Percentiles rank a stretch among this genome's conserved stretches.
phyloP scores from a whole-genome alignment of 169 alveolate species.

The Eimeria tenella region DNA sequence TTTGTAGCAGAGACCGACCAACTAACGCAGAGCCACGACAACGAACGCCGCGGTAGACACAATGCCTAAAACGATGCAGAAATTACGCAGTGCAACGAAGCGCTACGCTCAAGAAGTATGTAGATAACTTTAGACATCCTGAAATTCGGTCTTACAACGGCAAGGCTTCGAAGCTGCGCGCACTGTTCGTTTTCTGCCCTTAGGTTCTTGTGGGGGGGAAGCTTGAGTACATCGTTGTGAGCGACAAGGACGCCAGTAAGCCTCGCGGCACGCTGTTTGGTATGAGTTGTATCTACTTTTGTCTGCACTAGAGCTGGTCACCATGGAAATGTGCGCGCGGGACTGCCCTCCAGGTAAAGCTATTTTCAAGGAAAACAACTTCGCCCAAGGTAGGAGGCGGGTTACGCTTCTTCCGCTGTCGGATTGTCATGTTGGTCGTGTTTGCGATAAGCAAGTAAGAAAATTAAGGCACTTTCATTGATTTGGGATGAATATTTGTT shows the following conservation, averaged over 20 bases:
- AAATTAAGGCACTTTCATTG: not conserved
- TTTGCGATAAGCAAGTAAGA: conserved; percentile 51
- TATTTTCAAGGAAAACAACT: conserved; percentile 59
- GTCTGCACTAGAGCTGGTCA: too few species aligned
- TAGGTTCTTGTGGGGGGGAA: conserved; percentile 76
- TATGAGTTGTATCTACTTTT: not conserved
- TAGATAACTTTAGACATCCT: too few species aligned
- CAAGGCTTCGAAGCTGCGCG: not conserved
- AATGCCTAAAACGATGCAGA: too few species aligned
- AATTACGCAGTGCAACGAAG: too few species aligned
- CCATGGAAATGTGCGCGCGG: not conserved
- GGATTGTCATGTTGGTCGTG: conserved; percentile 72
- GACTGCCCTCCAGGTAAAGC: conserved; percentile 54
- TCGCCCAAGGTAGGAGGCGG: conserved; percentile 56
- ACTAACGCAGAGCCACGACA: too few species aligned
- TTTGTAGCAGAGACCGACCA: too few species aligned
- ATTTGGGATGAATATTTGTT: not conserved
- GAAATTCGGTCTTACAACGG: too few species aligned
- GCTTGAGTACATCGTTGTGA: conserved; percentile 69
- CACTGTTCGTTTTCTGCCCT: too few species aligned
- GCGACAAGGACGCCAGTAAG: conserved; percentile 72
- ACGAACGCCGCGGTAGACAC: too few species aligned
- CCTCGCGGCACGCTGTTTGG: not conserved
- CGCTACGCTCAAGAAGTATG: too few species aligned
- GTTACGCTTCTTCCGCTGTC: conserved; percentile 70